Conservation (phyloP, 768 basidiomycete species). For the Megacollybia marginata region DNA sequence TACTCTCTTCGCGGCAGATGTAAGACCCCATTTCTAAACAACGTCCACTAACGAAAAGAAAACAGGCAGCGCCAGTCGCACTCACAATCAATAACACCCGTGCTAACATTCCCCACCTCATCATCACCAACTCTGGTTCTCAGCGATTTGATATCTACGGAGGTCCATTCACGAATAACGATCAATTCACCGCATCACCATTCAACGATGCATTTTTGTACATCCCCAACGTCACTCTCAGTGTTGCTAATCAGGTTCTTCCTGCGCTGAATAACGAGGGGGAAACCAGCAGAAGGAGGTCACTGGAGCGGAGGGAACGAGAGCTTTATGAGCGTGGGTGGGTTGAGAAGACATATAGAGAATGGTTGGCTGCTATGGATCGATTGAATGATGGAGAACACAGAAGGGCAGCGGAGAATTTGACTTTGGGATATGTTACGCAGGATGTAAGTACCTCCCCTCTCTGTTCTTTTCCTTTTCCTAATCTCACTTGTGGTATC, state of each 20-base stretch:
- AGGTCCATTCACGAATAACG: slow-evolving; percentile 73
- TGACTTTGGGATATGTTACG: slow-evolving; percentile 74
- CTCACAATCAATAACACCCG: slow-evolving; percentile 60
- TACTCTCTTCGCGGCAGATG: slow-evolving; percentile 47
- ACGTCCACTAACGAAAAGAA: neutral
- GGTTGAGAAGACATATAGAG: slow-evolving; percentile 41
- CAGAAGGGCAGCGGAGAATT: slow-evolving; percentile 35
- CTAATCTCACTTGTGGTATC: too few relatives aligned
- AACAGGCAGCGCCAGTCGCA: slow-evolving; percentile 45
- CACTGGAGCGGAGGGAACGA: slow-evolving; percentile 26
- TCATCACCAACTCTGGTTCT: slow-evolving; percentile 58
- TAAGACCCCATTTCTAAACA: slow-evolving; percentile 14
- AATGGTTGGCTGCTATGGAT: slow-evolving; percentile 57
- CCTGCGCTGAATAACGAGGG: slow-evolving; percentile 43
- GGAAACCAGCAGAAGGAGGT: slow-evolving; percentile 26
- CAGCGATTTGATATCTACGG: slow-evolving; percentile 61
- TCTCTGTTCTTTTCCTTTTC: too few relatives aligned
- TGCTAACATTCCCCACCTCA: slow-evolving; percentile 49
- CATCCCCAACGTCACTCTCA: slow-evolving; percentile 45
- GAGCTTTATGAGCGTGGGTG: slow-evolving; percentile 40
- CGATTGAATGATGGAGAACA: slow-evolving; percentile 24
- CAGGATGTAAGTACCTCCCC: slow-evolving; percentile 27
- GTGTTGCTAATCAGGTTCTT: slow-evolving; percentile 46
- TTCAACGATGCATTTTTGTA: slow-evolving; percentile 60
- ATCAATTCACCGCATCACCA: slow-evolving; percentile 70